Conservation (phyloP, 148 eudicot species). For the Dianthus caryophyllus region DNA sequence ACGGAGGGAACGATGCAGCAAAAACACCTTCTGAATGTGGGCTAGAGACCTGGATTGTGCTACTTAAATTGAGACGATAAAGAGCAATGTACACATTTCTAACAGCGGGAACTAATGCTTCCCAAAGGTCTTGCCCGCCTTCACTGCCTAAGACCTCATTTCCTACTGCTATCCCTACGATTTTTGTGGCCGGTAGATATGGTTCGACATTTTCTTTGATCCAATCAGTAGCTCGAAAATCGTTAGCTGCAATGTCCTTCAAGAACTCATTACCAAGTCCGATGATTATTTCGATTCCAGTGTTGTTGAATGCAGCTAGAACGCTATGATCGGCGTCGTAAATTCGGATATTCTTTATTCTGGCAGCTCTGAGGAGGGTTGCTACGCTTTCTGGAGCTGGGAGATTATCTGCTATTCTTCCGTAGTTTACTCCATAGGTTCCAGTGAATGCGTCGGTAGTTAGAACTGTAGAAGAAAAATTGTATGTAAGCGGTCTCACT, state of each 20-base stretch:
- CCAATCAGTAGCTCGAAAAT: constrained; percentile 57
- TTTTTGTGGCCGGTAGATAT: neutral
- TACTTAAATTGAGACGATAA: constrained; percentile 32
- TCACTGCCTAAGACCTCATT: constrained; percentile 16
- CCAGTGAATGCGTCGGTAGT: constrained; percentile 49
- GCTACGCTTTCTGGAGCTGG: constrained; percentile 61
- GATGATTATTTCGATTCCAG: constrained; percentile 57
- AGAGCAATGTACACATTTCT: constrained; percentile 52
- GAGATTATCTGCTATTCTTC: constrained; percentile 66
- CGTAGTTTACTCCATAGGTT: constrained; percentile 81
- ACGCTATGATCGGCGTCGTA: constrained; percentile 76
- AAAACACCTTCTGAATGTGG: constrained; percentile 55
- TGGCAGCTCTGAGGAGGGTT: constrained; percentile 56
- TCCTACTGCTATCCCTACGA: constrained; percentile 17
- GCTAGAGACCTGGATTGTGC: constrained; percentile 47
- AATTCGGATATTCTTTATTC: constrained; percentile 61
- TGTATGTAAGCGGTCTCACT: too few relatives aligned
- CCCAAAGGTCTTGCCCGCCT: constrained; percentile 7
- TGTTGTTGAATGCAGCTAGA: constrained; percentile 50
- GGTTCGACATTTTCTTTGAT: constrained; percentile 65
- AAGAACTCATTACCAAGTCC: constrained; percentile 56
- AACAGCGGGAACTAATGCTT: constrained; percentile 16
- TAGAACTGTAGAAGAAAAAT: constrained; percentile 10
- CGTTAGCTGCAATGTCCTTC: constrained; percentile 50
- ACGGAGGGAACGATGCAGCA: constrained; percentile 64